A percentile compares a stretch with the other conserved stretches of the same genome.
These are phyloP conservation scores for Tolypocladium endophyticum DNA, from an alignment of 2,329 filamentous ascomycete species.

Conservation along the genomic window DNA sequence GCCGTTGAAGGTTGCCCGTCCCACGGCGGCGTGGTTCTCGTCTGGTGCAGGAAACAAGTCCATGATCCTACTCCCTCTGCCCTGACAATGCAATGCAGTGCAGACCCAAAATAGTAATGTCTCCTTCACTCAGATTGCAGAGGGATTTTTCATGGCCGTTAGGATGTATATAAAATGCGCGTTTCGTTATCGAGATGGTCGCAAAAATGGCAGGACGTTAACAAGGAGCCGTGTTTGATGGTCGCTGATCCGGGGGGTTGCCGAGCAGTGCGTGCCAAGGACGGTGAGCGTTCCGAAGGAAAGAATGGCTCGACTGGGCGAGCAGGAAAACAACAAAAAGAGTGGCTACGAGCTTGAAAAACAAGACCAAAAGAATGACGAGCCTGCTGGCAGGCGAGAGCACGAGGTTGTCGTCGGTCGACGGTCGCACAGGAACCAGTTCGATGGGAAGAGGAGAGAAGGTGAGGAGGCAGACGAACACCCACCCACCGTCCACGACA, in stretches of 20 bases:
- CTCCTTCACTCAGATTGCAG: conserved; percentile 7
- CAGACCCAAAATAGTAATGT: not conserved
- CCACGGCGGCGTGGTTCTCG: conserved; percentile 1
- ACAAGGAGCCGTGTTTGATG: not conserved
- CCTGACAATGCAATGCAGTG: not conserved
- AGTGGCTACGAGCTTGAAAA: conserved; percentile 22
- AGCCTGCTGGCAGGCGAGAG: conserved; percentile 44
- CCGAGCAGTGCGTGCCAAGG: not conserved
- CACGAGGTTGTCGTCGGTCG: conserved; percentile 21
- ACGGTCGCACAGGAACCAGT: conserved; percentile 18
- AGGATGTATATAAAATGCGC: conserved; percentile 2
- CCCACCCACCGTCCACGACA: not conserved
- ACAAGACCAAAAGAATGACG: conserved; percentile 40
- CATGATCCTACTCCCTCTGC: conserved; percentile 2
- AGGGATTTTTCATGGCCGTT: conserved; percentile 11
- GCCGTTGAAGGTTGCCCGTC: conserved; percentile 6
- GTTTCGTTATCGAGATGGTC: not conserved
- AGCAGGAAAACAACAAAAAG: conserved; percentile 17
- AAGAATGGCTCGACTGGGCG: conserved; percentile 1
- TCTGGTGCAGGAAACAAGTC: not conserved
- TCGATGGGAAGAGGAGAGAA: conserved; percentile 18
- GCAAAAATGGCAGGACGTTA: not conserved
- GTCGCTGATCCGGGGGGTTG: not conserved
- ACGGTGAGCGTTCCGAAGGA: not conserved
- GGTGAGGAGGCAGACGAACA: conserved; percentile 5